Evolutionary conservation across 495 filamentous ascomycete species (phyloP).

Genomic region (Glutinoglossum americanum): DNA sequence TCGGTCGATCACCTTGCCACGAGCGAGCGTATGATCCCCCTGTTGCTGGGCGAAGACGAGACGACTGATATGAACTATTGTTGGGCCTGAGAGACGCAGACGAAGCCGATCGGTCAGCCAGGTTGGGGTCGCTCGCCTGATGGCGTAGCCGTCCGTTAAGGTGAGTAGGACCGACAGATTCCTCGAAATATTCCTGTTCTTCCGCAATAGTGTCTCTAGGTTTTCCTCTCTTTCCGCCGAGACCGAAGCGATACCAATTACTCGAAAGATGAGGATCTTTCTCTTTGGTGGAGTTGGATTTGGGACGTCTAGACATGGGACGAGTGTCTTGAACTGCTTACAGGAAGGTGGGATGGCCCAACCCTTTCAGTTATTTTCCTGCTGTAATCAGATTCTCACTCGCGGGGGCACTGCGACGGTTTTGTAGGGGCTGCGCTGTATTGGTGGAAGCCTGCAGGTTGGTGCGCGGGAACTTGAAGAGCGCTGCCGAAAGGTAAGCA

Average conservation of each 20-base stretch:
- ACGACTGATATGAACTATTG: background rate
- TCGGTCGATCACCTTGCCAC: background rate
- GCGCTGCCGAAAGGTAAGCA: constrained; percentile 1
- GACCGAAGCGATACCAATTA: background rate
- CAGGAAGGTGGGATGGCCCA: background rate
- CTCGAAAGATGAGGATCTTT: background rate
- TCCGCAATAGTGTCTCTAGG: background rate
- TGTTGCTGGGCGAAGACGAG: background rate
- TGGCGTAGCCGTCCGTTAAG: background rate
- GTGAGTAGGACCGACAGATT: background rate
- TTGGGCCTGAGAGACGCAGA: background rate
- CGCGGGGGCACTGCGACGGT: background rate
- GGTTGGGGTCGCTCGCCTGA: background rate
- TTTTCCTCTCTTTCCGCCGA: background rate
- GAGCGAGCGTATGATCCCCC: background rate
- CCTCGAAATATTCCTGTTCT: background rate
- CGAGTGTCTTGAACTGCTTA: background rate
- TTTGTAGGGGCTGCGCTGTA: background rate
- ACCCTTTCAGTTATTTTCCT: background rate
- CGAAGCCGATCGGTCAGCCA: background rate
- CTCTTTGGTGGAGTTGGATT: background rate
- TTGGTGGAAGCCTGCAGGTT: constrained; percentile 1
- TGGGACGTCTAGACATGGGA: background rate
- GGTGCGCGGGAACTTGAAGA: constrained; percentile 1
- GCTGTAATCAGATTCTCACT: background rate